Base-by-base conservation (phyloP, 2,329 filamentous ascomycete genomes). In the Ophiocordyceps robertsii region DNA sequence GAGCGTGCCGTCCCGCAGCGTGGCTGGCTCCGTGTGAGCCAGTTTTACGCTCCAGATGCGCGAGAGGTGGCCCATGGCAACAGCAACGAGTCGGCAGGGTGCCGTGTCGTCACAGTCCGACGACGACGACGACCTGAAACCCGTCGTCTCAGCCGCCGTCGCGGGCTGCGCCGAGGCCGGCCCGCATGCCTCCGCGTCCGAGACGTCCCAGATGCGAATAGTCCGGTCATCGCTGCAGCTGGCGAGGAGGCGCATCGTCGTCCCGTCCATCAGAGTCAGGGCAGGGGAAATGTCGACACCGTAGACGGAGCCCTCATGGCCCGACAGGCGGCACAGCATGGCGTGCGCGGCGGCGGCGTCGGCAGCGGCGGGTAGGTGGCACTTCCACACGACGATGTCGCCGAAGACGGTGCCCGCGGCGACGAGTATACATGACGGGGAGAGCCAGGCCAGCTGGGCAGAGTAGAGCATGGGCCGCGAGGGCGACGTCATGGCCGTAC, bases 201-300 rank as follows among this genome's bases (percentile, higher is more conserved):
- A 79, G 8, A 95, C 76, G 55, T 95, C 78, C 90, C 92, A 96
- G 2, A 96, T 64, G 13, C 85, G 73, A 19, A 98, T 77, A 0
- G 88, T 95, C 40, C 92, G 75, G 61, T 98, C 92, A 56, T 98
- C 92, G 55, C 90, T 96, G 58, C 92, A 98, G 53, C 85, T 95
- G 13, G 82, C 84, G 30, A 98, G 68, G n/a, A 95, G 60, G 41
- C 84, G 70, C 24, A 67, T 64, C 17, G 56, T 56, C 7, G 54
- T 56, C 0, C 64, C 65, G 13, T 63, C 58, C 2, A 57, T 47
- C 19, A 62, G 49, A 7, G 48, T 46, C 17, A 81, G 59, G 49
- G 64, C 56, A 1, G 72, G 65, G 0, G 87, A 94, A 31, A 96
- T 82, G 29, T 79, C 72, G 3, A 98, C 84, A 1, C 87, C 89